phyloP scores from a whole-genome alignment of 176 grass and related monocot genomes.

The Luzula sylvatica region DNA sequence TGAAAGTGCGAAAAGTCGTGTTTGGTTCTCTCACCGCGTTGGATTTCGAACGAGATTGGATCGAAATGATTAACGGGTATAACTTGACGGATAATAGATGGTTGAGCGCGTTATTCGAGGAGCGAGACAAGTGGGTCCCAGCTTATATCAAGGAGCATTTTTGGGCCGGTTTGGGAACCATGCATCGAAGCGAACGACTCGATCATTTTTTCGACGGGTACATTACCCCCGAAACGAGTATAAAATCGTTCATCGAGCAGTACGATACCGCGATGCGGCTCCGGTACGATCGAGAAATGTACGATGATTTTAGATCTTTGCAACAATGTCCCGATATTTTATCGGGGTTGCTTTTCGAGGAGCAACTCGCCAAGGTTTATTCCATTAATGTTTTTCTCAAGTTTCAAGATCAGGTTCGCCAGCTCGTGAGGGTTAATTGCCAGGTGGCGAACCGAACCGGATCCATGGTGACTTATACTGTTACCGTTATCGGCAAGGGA shows the following conservation, averaged over 20 bases:
- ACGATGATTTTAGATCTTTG: constrained; percentile 86
- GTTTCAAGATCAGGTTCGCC: constrained; percentile 80
- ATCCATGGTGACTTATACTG: constrained; percentile 54
- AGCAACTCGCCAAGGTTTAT: constrained; percentile 78
- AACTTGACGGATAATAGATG: constrained; percentile 58
- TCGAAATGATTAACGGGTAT: constrained; percentile 68
- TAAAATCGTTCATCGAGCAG: constrained; percentile 73
- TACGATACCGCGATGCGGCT: constrained; percentile 82
- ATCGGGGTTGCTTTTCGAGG: constrained; percentile 70
- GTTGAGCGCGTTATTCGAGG: constrained; percentile 62
- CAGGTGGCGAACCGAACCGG: constrained; percentile 53
- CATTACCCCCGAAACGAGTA: constrained; percentile 62
- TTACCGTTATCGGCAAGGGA: constrained; percentile 62
- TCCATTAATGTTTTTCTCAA: constrained; percentile 89
- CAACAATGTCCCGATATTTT: constrained; percentile 76
- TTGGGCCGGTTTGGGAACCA: constrained; percentile 76
- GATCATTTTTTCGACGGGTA: constrained; percentile 78
- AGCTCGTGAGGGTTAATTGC: constrained; percentile 65
- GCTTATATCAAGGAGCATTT: constrained; percentile 77
- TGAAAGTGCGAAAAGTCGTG: constrained; percentile 69
- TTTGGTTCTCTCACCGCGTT: constrained; percentile 52
- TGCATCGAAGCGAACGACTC: constrained; percentile 58
- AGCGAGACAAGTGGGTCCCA: constrained; percentile 70
- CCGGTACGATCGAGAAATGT: constrained; percentile 68
- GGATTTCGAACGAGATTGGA: constrained; percentile 81